Evolutionary conservation across 2,329 filamentous ascomycete genomes (phyloP), one percentile per base, ranked within the genome.

Genomic region (Mycosphaerella sp.): DNA sequence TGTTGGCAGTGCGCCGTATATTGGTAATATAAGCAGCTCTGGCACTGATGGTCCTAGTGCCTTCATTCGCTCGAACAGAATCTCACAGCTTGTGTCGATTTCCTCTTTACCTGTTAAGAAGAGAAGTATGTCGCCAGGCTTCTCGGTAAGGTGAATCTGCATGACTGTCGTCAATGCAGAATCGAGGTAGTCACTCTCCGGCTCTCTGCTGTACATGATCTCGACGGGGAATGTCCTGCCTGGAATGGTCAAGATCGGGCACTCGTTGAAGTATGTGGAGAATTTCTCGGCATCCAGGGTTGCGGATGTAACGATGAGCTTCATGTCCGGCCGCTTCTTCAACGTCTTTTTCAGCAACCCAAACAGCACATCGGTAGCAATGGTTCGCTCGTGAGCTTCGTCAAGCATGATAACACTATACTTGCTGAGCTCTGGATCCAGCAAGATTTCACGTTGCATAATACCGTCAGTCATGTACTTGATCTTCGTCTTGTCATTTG

Each of bases 381-480:
- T 95, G 0, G 93, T 98, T 53, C 93, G 84, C 68, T 98, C 93
- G 81, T 98, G 93, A 3, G 93, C 93, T 67, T 98, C 93, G 68
- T 98, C 93, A 62, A 98, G 79, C 85, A 98, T 98, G 64, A 98
- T 96, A 54, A 93, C 89, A 0, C 89, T 95, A 66, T 98, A 98
- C 59, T 87, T 82, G 64, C 80, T 86, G 59, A 98, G 73, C 62
- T 95, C 86, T 0, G 90, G 87, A 67, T 98, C 93, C 60, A 96
- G 79, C 45, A 98, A 78, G 66, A 96, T 89, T 72, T 98, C 93
- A 74, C 93, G 81, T 72, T 96, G 84, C 67, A 98, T 80, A 87
- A 97, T 97, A 70, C 93, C 93, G 64, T 98, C 93, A 13, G 93
- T 98, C 91, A 98, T 96, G 73, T 98, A 98, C 74, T 98, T 98